Conservation (phyloP, 108 stramenopile genomes). For the Heterococcus sp. region DNA sequence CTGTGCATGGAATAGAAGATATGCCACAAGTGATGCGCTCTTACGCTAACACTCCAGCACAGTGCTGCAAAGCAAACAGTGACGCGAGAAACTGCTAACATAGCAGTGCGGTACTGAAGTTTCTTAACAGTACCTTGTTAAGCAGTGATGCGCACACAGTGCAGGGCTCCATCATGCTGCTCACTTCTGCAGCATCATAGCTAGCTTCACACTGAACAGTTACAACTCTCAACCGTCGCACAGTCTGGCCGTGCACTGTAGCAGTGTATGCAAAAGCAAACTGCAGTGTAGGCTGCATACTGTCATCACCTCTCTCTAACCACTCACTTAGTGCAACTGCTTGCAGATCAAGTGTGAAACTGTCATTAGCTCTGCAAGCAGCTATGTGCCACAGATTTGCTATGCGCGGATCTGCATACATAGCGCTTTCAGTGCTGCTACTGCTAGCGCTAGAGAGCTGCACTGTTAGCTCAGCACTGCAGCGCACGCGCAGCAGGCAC, state of each 20-base stretch:
- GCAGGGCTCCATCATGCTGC: background rate
- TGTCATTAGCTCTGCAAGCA: background rate
- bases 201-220: background rate
- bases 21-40: background rate
- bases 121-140: background rate
- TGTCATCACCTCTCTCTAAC: background rate
- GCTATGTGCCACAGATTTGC: background rate
- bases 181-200: background rate
- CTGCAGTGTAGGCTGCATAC: background rate
- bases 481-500: background rate
- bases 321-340: background rate
- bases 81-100: background rate
- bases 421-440: background rate
- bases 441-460: background rate
- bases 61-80: background rate
- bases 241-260: background rate
- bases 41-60: background rate
- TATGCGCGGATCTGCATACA: background rate
- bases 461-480: background rate
- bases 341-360: background rate
- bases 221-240: background rate
- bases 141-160: background rate
- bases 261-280: background rate
- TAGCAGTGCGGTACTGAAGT: background rate
- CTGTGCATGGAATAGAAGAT: background rate